Base-by-base conservation (phyloP, 345 rosid species). In the Bretschneidera sinensis region DNA sequence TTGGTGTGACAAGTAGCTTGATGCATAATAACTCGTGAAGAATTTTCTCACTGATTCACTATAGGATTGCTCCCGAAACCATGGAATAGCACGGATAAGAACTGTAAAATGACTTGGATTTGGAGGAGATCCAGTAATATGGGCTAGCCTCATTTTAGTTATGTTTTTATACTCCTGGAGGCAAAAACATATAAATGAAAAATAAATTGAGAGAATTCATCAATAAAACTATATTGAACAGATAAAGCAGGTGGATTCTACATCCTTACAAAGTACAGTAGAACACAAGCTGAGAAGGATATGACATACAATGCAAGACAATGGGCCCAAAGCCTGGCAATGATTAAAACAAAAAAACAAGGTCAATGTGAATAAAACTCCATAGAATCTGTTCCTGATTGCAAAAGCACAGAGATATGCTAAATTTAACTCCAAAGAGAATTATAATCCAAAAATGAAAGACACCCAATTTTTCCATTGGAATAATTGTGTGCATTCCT, bases 261-360 rank as follows among this genome's bases (percentile, higher is more conserved):
- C 35, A 59, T 73, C 68, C 97, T 88, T 81, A 94, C 99, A 71
- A 79, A 74, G 78, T 94, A 90, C 49, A 94, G 95, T 48, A 94
- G 96, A 69, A 70, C 70, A 66, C 92, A 90, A 48, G 96, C 81
- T 4, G 91, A 67, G 59, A 69, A 56, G 65, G 97, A 53, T 72
- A 90, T 88, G 69, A 88, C 51, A 66, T 94, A 94, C 62, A 94
- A 75, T 43, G 91, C 79, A 68, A 90, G 59, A 81, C 96, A 86
- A 73, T 90, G 99, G 24, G 75, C 79, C 99, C 97, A 88, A 47
- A 94, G 83, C 99, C 99, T 90, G 87, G 33, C 28, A 73, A 57
- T 21, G 25, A 51, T 52, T 22, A 48, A 57, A 19, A 48, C 54
- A 69, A 65, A 8, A 51, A 49, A 20, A 4, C 45, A 39, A 31